phyloP scores from a whole-genome alignment of 108 stramenopile species.

The Stephanodiscus minutulus region DNA sequence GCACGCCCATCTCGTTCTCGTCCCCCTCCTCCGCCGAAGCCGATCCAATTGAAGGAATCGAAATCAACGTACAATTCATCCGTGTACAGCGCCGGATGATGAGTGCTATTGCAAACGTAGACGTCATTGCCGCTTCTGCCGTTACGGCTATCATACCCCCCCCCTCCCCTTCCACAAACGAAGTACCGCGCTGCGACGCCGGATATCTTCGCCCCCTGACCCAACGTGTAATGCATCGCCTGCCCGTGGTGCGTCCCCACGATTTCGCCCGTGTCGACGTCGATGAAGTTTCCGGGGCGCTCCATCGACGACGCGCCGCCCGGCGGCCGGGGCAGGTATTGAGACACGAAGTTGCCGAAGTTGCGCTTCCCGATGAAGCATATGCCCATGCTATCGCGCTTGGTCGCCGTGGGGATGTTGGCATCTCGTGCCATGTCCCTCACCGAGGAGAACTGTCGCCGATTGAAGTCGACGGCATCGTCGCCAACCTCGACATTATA shows the following conservation, averaged over 20 bases:
- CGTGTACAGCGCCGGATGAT: constrained; percentile 82
- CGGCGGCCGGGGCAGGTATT: constrained; percentile 61
- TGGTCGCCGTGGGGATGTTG: constrained; percentile 78
- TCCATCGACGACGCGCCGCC: not conserved
- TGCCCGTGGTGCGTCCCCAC: constrained; percentile 48
- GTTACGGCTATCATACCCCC: not conserved
- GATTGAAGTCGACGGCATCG: not conserved
- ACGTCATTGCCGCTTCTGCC: constrained; percentile 37
- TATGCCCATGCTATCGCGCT: constrained; percentile 93
- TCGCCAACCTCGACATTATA: not conserved
- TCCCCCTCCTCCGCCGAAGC: constrained; percentile 23
- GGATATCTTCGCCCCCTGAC: constrained; percentile 86
- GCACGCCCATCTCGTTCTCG: not conserved
- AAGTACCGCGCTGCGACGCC: constrained; percentile 82
- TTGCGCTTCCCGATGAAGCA: constrained; percentile 95
- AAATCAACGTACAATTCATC: constrained; percentile 61
- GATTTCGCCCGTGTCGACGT: constrained; percentile 71
- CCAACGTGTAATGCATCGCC: constrained; percentile 68
- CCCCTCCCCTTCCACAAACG: constrained; percentile 60
- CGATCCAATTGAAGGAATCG: constrained; percentile 70
- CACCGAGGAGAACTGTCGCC: constrained; percentile 49
- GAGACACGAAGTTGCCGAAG: constrained; percentile 82
- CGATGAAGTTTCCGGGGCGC: constrained; percentile 66
- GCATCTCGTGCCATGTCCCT: constrained; percentile 76
- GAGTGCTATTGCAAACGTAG: constrained; percentile 78